Conservation (phyloP, 1,139 yeast genomes). For the Protomyces inouyei region DNA sequence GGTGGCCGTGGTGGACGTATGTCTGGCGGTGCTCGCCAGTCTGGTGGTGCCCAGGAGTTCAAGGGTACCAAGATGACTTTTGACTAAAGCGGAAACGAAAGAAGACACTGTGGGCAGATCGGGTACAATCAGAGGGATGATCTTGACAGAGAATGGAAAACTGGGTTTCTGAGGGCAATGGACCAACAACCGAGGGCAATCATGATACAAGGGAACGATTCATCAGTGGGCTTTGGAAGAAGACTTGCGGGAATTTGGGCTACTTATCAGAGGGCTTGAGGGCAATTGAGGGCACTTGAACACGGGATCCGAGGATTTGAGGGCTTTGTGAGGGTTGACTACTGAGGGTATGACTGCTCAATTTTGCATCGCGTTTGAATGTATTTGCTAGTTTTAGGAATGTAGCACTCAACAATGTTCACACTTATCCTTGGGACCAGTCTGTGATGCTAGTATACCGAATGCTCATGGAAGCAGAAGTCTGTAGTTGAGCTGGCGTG, state of each 20-base stretch:
- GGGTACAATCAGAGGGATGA: background rate
- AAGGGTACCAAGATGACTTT: conserved; percentile 26
- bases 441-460: background rate
- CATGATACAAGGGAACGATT: background rate
- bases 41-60: conserved; percentile 26
- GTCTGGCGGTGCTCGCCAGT: conserved; percentile 24
- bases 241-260: background rate
- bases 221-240: background rate
- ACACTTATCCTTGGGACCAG: too few species aligned
- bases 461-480: background rate
- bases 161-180: too few species aligned
- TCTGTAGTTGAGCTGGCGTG: background rate
- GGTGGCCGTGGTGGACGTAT: conserved; percentile 27
- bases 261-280: background rate
- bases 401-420: too few species aligned
- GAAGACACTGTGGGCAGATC: background rate
- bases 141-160: too few species aligned
- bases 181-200: background rate
- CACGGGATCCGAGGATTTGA: background rate
- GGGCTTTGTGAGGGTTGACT: background rate
- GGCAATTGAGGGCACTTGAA: background rate
- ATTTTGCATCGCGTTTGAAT: too few species aligned
- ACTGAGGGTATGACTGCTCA: background rate
- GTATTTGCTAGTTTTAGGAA: too few species aligned
- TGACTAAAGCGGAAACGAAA: conserved; percentile 2